Evolutionary conservation across 2,329 filamentous ascomycete species (phyloP), one percentile per base, ranked within the genome.

Genomic region (Stagonosporopsis cucurbitacearum): DNA sequence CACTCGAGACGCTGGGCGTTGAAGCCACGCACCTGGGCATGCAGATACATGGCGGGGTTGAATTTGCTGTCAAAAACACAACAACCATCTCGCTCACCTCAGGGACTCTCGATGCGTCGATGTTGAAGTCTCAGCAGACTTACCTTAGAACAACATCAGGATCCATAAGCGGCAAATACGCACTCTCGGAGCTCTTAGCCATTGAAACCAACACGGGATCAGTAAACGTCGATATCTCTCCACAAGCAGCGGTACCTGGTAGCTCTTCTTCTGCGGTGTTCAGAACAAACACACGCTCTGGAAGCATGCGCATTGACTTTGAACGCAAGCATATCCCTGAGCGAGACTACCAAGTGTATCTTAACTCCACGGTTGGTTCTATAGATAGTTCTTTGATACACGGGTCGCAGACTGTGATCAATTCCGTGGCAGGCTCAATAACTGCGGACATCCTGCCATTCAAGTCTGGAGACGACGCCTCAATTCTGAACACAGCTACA

Each of bases 131-230:
- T 2, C 73, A 75, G 12, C 67, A 76, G 47, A 79, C 74, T n/a
- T 63, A 66, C 17, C 71, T 81, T 11, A 66, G 75, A 22, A 72
- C 75, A 6, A 70, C 70, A 4, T 75, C 76, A 0, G 78, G 77
- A 7, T 74, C 73, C 17, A 75, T 80, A 40, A 75, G 65, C 41
- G 79, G 79, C 1, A 69, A 63, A 11, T 80, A 77, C 60, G 67
- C 75, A 4, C 69, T 80, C 2, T 65, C 65, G 13, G 77, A 80
- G 49, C 63, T 77, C 7, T 65, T 81, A 8, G 71, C 66, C 17
- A 67, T 81, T 30, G 70, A 65, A 2, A 79, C 77, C 1, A 71
- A 67, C 22, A 75, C 73, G n/a, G 79, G 79, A 17, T 73, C 69
- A 3, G 73, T 81, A 12, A 69, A 74, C 47, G 67, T 79, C 39